phyloP scores from a whole-genome alignment of 495 filamentous ascomycete genomes.

The Articulospora tetracladia region DNA sequence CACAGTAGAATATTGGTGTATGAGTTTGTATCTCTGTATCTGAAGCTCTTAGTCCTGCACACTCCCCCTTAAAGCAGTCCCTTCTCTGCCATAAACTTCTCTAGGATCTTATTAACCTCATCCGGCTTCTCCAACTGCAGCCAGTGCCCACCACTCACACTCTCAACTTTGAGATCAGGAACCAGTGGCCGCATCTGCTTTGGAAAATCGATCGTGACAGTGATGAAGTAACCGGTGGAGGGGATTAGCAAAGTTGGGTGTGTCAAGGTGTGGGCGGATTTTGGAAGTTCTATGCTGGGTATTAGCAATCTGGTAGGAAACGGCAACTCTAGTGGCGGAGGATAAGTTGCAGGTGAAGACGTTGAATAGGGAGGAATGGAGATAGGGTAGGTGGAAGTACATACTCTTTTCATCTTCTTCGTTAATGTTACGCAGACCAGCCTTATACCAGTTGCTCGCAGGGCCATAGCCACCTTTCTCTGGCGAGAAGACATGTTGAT shows the following conservation, averaged over 20 bases:
- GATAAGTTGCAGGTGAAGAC: slow-evolving; percentile 10
- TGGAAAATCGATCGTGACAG: slow-evolving; percentile 18
- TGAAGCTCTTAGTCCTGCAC: too few relatives aligned
- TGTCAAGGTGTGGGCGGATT: slow-evolving; percentile 16
- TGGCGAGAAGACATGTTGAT: slow-evolving; percentile 18
- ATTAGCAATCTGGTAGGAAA: slow-evolving; percentile 16
- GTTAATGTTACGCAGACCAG: slow-evolving; percentile 19
- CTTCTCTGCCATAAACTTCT: slow-evolving; percentile 17
- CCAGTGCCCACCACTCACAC: slow-evolving; percentile 20
- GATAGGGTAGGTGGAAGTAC: slow-evolving; percentile 13
- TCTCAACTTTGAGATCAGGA: slow-evolving; percentile 18
- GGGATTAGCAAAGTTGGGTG: slow-evolving; percentile 20
- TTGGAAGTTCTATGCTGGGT: slow-evolving; percentile 19
- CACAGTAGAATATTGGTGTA: too few relatives aligned
- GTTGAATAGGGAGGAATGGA: slow-evolving; percentile 11
- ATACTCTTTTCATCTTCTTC: slow-evolving; percentile 22
- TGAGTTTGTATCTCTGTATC: too few relatives aligned
- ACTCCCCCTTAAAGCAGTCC: slow-evolving; percentile 9
- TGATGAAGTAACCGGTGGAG: slow-evolving; percentile 17
- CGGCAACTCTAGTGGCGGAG: slow-evolving; percentile 13
- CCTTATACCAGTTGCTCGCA: slow-evolving; percentile 19
- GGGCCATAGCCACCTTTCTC: slow-evolving; percentile 20
- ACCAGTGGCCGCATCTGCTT: slow-evolving; percentile 18
- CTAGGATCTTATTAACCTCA: slow-evolving; percentile 19
- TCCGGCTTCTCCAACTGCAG: slow-evolving; percentile 20